A percentile compares a stretch with the other conserved stretches of the same genome.
These are phyloP conservation scores for Phoma herbarum DNA, from an alignment of 2,329 filamentous ascomycete genomes.

Conservation along the genomic window DNA sequence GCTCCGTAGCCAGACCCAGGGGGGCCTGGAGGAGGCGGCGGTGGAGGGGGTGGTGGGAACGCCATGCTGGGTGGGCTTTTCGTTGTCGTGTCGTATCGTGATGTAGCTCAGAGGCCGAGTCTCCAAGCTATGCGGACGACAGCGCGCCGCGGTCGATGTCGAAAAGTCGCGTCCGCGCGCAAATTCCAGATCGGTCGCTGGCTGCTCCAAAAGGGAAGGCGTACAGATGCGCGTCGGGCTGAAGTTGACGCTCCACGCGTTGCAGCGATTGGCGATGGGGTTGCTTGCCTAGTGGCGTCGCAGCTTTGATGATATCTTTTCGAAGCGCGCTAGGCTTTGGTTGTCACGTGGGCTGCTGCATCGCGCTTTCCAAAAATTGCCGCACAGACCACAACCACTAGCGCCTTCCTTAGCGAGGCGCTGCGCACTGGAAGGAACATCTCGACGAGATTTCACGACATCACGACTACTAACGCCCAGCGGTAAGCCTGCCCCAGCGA, in stretches of 20 bases:
- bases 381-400: neutral
- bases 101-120: constrained; percentile 33
- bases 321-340: constrained; percentile 18
- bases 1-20: constrained; percentile 36
- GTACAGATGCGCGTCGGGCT: constrained; percentile 31
- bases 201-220: constrained; percentile 22
- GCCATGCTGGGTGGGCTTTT: constrained; percentile 30
- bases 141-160: constrained; percentile 30
- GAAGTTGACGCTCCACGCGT: constrained; percentile 38
- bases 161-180: constrained; percentile 38
- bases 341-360: neutral
- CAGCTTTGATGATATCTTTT: constrained; percentile 39
- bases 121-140: constrained; percentile 40
- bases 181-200: constrained; percentile 21
- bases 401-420: neutral
- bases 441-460: constrained; percentile 23
- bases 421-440: constrained; percentile 1
- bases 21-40: constrained; percentile 39
- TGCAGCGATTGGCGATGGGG: constrained; percentile 41
- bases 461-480: constrained; percentile 45
- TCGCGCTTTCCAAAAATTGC: neutral
- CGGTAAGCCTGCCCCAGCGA: constrained; percentile 41
- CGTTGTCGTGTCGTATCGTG: constrained; percentile 22
- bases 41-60: constrained; percentile 57
- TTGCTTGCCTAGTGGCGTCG: constrained; percentile 31